phyloP scores from a whole-genome alignment of 2,329 filamentous ascomycete genomes.

The Sclerotinia borealis region DNA sequence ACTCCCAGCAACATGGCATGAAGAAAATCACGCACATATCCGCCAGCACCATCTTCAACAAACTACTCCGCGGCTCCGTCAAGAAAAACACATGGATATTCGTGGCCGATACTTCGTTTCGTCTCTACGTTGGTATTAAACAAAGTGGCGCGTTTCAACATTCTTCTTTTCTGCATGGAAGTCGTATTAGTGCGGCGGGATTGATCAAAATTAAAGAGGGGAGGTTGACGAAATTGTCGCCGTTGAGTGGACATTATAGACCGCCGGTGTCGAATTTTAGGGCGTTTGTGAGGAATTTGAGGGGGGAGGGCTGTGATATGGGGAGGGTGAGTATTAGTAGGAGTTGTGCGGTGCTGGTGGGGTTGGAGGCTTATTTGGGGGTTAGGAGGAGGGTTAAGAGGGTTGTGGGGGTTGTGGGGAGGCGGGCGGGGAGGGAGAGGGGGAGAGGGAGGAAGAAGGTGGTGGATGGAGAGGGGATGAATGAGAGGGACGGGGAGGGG shows the following conservation, averaged over 20 bases:
- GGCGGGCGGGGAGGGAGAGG: not conserved
- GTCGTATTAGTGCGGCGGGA: constrained; percentile 75
- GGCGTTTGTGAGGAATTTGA: constrained; percentile 68
- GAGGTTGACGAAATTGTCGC: constrained; percentile 66
- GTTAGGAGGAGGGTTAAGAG: constrained; percentile 57
- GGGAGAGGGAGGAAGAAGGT: not conserved
- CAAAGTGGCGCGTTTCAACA: constrained; percentile 85
- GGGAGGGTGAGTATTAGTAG: constrained; percentile 71
- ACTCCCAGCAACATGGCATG: constrained; percentile 54
- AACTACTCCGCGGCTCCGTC: constrained; percentile 69
- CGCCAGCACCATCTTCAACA: constrained; percentile 69
- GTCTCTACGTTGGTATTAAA: constrained; percentile 86
- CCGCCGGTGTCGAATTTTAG: constrained; percentile 75
- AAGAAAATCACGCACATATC: constrained; percentile 61
- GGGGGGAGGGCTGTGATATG: constrained; percentile 72
- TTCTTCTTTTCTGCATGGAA: constrained; percentile 79
- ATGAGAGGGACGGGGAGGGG: not conserved
- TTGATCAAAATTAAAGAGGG: constrained; percentile 81
- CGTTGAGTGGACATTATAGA: constrained; percentile 73
- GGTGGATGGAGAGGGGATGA: not conserved
- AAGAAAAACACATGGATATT: constrained; percentile 94
- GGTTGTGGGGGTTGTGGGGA: not conserved
- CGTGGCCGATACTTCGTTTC: constrained; percentile 77
- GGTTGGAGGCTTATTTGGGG: constrained; percentile 72
- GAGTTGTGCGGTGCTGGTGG: constrained; percentile 75